Conservation (phyloP, 2,329 filamentous ascomycete genomes). For the Trichoderma gracile region DNA sequence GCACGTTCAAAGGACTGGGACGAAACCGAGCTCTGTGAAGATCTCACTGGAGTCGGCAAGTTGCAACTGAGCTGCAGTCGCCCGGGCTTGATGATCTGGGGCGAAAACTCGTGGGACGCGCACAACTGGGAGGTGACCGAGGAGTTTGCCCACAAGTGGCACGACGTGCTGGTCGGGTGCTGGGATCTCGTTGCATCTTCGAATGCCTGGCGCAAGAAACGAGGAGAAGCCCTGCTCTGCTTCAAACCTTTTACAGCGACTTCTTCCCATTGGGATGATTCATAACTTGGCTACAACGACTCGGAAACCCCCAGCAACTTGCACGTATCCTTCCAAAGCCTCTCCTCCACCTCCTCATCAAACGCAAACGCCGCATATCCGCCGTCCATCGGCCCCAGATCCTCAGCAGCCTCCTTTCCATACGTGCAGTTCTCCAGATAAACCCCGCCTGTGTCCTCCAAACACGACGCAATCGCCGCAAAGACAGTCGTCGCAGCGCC, state of each 20-base stretch:
- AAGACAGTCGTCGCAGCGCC: conserved; percentile 4
- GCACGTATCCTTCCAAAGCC: conserved; percentile 1
- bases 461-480: not conserved
- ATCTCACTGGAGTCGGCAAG: not conserved
- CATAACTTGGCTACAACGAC: not conserved
- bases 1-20: not conserved
- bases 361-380: conserved; percentile 2
- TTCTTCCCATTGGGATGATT: fast-evolving
- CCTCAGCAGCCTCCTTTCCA: not conserved
- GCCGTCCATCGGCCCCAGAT: not conserved
- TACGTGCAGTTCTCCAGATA: conserved; percentile 6
- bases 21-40: not conserved
- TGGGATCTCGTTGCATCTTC: not conserved
- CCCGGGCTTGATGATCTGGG: conserved; percentile 3
- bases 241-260: not conserved
- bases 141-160: not conserved
- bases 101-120: conserved; percentile 1
- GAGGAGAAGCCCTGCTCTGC: not conserved
- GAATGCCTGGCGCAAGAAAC: conserved; percentile 3
- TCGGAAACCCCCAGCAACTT: not conserved
- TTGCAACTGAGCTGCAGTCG: not conserved
- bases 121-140: conserved; percentile 7
- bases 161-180: not conserved
- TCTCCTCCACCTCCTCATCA: not conserved
- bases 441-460: not conserved